A percentile compares a stretch with the other conserved stretches of the same genome.
phyloP scores from a whole-genome alignment of 2,329 filamentous ascomycete species.

The Cryphonectria parasitica region DNA sequence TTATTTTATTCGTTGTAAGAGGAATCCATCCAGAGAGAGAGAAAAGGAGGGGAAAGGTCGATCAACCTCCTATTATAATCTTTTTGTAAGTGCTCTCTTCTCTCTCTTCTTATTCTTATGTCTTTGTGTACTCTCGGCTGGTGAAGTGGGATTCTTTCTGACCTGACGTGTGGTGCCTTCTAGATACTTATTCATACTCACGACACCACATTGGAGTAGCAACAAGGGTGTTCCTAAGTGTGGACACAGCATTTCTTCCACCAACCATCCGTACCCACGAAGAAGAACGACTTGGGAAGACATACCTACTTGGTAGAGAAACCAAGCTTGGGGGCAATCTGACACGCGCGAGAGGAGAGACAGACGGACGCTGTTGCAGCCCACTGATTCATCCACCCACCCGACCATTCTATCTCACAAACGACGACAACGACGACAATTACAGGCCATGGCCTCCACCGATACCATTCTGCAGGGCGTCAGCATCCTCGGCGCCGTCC shows the following conservation, averaged over 20 bases:
- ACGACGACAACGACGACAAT: constrained; percentile 3
- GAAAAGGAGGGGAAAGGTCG: too few species aligned
- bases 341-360: background rate
- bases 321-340: background rate
- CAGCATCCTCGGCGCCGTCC: constrained; percentile 78
- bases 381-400: background rate
- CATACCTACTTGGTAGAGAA: background rate
- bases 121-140: too few species aligned
- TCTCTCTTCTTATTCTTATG: too few species aligned
- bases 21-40: too few species aligned
- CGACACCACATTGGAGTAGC: too few species aligned
- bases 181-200: background rate
- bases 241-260: too few species aligned
- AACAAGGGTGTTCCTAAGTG: too few species aligned
- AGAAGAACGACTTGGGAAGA: background rate
- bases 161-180: background rate
- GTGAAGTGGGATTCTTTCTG: too few species aligned
- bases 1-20: background rate
- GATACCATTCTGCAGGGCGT: constrained; percentile 87
- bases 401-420: background rate
- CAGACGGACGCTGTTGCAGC: background rate
- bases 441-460: constrained; percentile 64
- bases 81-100: too few species aligned
- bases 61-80: too few species aligned
- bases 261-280: too few species aligned